These are phyloP conservation scores for Auriscalpium orientale DNA, from an alignment of 768 basidiomycete species.

Conservation along the genomic window DNA sequence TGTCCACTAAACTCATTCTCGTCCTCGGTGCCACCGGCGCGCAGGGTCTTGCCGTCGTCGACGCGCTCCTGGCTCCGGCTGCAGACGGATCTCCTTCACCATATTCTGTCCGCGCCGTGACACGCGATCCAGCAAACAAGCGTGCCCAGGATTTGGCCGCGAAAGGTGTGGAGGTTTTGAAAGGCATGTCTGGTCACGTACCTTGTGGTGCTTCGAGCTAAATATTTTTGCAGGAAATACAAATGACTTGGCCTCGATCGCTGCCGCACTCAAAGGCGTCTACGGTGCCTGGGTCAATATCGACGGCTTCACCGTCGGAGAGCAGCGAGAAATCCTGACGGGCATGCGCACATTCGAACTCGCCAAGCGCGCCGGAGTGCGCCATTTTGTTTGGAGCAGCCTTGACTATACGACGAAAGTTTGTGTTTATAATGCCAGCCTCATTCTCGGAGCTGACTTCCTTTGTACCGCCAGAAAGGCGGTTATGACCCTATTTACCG, in stretches of 20 bases:
- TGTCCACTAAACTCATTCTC: conserved; percentile 26
- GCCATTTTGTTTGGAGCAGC: conserved; percentile 17
- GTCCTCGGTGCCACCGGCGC: conserved; percentile 38
- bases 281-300: conserved; percentile 14
- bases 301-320: conserved; percentile 15
- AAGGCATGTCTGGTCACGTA: neutral
- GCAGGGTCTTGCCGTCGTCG: conserved; percentile 31
- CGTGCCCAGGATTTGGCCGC: conserved; percentile 27
- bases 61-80: conserved; percentile 25
- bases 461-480: neutral
- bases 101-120: conserved; percentile 33
- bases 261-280: conserved; percentile 2
- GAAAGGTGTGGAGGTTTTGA: conserved; percentile 17
- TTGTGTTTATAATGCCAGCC: neutral
- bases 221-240: neutral
- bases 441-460: neutral
- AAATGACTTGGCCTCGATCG: conserved; percentile 12
- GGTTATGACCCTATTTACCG: neutral
- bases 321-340: conserved; percentile 9
- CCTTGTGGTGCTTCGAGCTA: neutral
- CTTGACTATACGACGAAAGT: conserved; percentile 1
- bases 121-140: conserved; percentile 23
- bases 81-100: conserved; percentile 31
- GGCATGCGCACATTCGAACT: conserved; percentile 15
- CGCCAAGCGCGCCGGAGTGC: conserved; percentile 9